Conservation (phyloP, 225 moss, liverwort and hornwort genomes). For the Physcomitrellopsis africana region DNA sequence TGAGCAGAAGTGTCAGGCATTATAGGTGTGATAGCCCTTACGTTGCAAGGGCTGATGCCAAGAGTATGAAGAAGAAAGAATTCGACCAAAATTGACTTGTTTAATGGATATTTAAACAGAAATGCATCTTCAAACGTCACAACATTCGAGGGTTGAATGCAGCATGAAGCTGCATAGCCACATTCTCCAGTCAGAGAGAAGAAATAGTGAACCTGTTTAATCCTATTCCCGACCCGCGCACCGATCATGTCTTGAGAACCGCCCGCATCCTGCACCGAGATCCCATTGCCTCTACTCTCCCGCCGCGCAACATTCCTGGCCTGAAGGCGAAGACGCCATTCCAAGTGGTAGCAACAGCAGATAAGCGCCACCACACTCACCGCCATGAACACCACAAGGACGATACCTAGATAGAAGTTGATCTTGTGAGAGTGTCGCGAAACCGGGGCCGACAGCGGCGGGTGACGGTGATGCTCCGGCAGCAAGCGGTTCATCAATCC, state of each 20-base stretch:
- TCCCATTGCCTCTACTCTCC: conserved; percentile 20
- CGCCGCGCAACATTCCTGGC: conserved; percentile 43
- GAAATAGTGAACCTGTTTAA: conserved; percentile 38
- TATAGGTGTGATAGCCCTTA: neutral
- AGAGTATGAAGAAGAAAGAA: neutral
- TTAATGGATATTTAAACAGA: neutral
- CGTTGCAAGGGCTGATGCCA: neutral
- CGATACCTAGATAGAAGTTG: conserved; percentile 53
- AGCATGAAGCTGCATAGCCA: neutral
- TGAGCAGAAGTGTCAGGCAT: neutral
- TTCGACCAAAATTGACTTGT: neutral
- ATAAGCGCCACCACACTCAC: conserved; percentile 50
- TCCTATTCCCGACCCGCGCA: conserved; percentile 39
- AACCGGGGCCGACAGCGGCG: conserved; percentile 42
- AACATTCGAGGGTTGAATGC: neutral
- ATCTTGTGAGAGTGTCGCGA: conserved; percentile 42
- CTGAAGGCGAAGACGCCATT: conserved; percentile 57
- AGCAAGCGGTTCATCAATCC: conserved; percentile 32
- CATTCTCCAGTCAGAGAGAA: neutral
- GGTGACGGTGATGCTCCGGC: conserved; percentile 47
- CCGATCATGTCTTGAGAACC: conserved; percentile 31
- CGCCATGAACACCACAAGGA: conserved; percentile 51
- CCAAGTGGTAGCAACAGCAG: conserved; percentile 60
- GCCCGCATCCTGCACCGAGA: neutral
- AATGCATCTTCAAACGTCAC: neutral